Evolutionary conservation across 192 early-diverging fungal genomes (phyloP).

Genomic region (Coemansia sp.): DNA sequence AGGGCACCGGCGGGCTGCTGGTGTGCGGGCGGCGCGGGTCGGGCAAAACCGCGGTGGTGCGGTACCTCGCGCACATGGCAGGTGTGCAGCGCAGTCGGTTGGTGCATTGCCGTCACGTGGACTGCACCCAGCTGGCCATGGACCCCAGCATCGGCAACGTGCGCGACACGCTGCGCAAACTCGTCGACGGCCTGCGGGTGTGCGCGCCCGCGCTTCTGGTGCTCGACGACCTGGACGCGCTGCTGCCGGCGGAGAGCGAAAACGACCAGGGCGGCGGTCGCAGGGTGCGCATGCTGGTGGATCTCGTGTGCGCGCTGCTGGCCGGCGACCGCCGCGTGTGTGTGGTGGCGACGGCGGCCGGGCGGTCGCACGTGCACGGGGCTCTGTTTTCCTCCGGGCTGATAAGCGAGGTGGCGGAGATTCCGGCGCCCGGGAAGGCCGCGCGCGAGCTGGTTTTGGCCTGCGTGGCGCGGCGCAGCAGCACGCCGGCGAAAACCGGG

Average conservation of each 20-base stretch:
- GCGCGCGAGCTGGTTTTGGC: slow-evolving; percentile 65
- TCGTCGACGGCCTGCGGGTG: slow-evolving; percentile 9
- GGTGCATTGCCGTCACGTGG: slow-evolving; percentile 24
- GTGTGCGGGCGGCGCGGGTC: slow-evolving; percentile 70
- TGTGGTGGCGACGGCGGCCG: slow-evolving; percentile 42
- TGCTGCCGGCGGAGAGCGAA: slow-evolving; percentile 36
- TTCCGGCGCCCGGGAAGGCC: slow-evolving; percentile 25
- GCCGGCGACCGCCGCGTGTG: slow-evolving; percentile 9
- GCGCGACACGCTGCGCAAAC: slow-evolving; percentile 15
- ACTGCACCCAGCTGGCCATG: slow-evolving; percentile 24
- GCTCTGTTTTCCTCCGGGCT: slow-evolving; percentile 19
- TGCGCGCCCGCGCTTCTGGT: slow-evolving; percentile 37
- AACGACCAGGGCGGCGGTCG: slow-evolving; percentile 32
- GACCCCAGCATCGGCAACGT: slow-evolving; percentile 13
- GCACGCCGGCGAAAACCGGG: slow-evolving; percentile 55
- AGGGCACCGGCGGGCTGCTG: slow-evolving; percentile 59
- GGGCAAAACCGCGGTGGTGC: slow-evolving; percentile 68
- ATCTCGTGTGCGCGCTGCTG: slow-evolving; percentile 9
- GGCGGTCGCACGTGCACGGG: slow-evolving; percentile 27
- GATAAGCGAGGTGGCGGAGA: slow-evolving; percentile 23
- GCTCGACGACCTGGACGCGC: slow-evolving; percentile 47
- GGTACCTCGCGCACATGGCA: slow-evolving; percentile 32
- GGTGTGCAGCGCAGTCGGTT: slow-evolving; percentile 19
- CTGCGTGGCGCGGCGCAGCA: slow-evolving; percentile 59
- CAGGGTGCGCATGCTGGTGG: slow-evolving; percentile 18